Evolutionary conservation across 2,329 filamentous ascomycete species (phyloP), one percentile per base, ranked within the genome.

Genomic region (Fusarium sp.): DNA sequence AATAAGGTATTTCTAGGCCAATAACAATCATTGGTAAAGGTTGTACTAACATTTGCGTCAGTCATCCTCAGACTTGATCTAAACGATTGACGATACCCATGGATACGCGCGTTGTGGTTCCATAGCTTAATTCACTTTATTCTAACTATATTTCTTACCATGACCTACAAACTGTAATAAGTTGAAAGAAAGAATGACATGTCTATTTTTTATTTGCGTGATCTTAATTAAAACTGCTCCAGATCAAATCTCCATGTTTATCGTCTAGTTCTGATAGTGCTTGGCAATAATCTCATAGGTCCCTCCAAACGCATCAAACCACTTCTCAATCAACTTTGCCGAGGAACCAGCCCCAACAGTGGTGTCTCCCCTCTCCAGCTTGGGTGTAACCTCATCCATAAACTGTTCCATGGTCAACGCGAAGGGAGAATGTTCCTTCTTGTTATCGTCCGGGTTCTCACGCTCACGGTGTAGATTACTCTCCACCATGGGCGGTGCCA

Each of bases 391-490:
- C 47, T 82, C 79, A 6, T 78, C 72, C 74, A 85, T 82, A 59
- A 86, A 87, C 71, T 87, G 84, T 0, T 83, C 80, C 5, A 86
- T 70, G 1, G 72, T 77, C 70, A 88, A 62, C 0, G 69, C 53
- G 9, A 49, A 55, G 2, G 59, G 62, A 34, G 83, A 84, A n/a
- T 83, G 81, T 6, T 80, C 73, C 73, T 86, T 87, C 73, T 85
- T 87, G 52, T 86, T 86, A 58, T 86, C 82, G 61, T 86, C 79
- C 2, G 84, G 83, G 64, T 87, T 78, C 41, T 78, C 75, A 26
- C 84, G 73, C 63, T 88, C 84, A 0, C 84, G 76, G 69, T 87
- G 83, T 34, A 87, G 65, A 61, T 85, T 81, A 5, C 83, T 86
- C 1, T 73, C 79, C 0, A 87, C 84, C 25, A 75, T 80, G 4